Percentiles rank a stretch among this genome's conserved stretches.
phyloP scores from a whole-genome alignment of 208 protist species.

The Leishmania turanica region DNA sequence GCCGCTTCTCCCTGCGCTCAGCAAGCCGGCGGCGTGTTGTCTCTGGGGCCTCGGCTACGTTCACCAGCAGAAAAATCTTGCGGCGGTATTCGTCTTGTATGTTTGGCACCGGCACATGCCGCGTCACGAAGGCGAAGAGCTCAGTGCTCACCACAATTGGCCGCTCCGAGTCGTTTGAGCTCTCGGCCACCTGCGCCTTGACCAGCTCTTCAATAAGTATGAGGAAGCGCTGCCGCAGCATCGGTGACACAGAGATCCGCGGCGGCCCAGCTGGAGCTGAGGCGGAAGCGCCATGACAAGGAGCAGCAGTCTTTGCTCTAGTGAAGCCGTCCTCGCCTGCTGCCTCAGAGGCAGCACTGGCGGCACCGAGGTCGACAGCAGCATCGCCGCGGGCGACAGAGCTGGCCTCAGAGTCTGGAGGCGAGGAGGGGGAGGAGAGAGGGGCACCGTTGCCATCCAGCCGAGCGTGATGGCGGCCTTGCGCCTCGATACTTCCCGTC shows the following conservation, averaged over 20 bases:
- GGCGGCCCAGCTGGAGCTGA: neutral
- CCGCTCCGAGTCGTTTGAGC: slow-evolving; percentile 30
- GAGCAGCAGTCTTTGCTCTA: neutral
- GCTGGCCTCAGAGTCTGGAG: neutral
- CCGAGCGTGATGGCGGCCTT: neutral
- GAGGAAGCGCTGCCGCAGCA: slow-evolving; percentile 81
- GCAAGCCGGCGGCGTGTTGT: slow-evolving; percentile 40
- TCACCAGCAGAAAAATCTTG: slow-evolving; percentile 91
- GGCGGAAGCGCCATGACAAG: neutral
- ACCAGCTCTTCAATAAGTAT: slow-evolving; percentile 79
- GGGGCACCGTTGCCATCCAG: neutral
- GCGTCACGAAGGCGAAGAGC: slow-evolving; percentile 77
- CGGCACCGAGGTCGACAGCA: neutral
- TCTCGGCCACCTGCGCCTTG: slow-evolving; percentile 70
- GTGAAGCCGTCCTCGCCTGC: neutral
- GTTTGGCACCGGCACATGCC: slow-evolving; percentile 82
- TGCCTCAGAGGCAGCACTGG: neutral
- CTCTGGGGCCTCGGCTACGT: slow-evolving; percentile 69
- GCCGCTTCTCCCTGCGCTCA: slow-evolving; percentile 13
- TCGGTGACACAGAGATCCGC: slow-evolving; percentile 40
- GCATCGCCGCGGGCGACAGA: neutral
- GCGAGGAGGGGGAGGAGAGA: neutral
- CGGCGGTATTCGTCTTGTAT: slow-evolving; percentile 92
- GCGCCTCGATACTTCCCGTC: slow-evolving; percentile 1
- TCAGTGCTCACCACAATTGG: slow-evolving; percentile 75